Conservation (phyloP, 192 early-diverging fungal genomes). For the Spizellomyces punctatus region DNA sequence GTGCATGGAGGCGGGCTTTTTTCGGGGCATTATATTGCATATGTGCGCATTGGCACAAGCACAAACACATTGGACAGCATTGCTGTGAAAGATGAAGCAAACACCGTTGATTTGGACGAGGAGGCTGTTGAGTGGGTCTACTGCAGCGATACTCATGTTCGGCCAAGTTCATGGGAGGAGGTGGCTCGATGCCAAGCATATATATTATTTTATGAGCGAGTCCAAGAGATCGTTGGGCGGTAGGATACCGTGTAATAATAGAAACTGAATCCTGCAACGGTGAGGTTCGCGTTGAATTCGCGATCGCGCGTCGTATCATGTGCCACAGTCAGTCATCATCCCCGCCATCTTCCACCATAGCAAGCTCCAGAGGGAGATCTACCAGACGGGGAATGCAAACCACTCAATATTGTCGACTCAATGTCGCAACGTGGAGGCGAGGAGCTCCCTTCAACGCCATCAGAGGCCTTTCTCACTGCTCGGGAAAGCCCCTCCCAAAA, state of each 20-base stretch:
- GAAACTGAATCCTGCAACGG: no score
- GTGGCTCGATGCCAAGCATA: conserved; percentile 46
- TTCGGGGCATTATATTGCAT: conserved; percentile 52
- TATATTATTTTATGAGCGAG: conserved; percentile 49
- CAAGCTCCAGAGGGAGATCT: no score
- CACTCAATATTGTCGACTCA: no score
- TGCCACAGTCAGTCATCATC: no score
- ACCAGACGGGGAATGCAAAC: no score
- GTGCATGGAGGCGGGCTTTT: conserved; percentile 49
- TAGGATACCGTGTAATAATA: neutral
- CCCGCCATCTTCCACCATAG: no score
- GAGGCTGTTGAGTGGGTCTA: conserved; percentile 40
- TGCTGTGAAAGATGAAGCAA: conserved; percentile 7
- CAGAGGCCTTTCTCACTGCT: no score
- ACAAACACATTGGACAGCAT: conserved; percentile 1
- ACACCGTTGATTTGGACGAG: neutral
- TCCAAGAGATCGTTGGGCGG: neutral
- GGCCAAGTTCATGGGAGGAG: conserved; percentile 34
- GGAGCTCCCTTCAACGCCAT: no score
- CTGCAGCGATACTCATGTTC: conserved; percentile 36
- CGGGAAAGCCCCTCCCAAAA: no score
- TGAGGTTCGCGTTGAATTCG: no score
- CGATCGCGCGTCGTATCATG: no score
- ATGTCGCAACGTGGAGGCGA: no score
- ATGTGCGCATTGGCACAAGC: conserved; percentile 25